Percentiles rank a stretch among this genome's conserved stretches.
phyloP scores from a whole-genome alignment of 257 asterid species.

The Nemophila menziesii region DNA sequence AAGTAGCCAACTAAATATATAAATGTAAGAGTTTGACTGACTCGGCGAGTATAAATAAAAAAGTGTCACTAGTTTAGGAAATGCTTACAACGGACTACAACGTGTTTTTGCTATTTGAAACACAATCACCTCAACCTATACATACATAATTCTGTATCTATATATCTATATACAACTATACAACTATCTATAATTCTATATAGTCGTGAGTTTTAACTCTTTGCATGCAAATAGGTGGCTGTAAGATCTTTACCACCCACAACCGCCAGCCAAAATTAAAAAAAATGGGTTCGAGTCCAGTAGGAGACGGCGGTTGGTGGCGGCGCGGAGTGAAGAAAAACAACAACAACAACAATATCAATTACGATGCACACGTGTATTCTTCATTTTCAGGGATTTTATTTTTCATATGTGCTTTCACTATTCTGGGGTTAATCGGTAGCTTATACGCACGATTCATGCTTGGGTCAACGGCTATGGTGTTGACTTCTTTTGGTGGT shows the following conservation, averaged over 20 bases:
- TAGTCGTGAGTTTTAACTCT: neutral
- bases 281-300: constrained; percentile 26
- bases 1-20: too few species aligned
- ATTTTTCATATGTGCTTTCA: constrained; percentile 47
- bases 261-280: neutral
- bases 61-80: too few species aligned
- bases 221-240: neutral
- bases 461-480: constrained; percentile 44
- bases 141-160: too few species aligned
- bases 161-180: too few species aligned
- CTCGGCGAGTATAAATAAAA: too few species aligned
- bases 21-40: too few species aligned
- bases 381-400: constrained; percentile 22
- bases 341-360: too few species aligned
- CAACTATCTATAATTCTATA: too few species aligned
- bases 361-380: neutral
- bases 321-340: neutral
- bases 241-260: neutral
- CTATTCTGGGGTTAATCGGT: constrained; percentile 62
- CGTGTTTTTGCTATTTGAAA: too few species aligned
- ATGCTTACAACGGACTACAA: too few species aligned
- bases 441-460: constrained; percentile 43
- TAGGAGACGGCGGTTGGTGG: constrained; percentile 17
- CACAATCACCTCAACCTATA: too few species aligned
- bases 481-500: constrained; percentile 35